Percentiles rank a stretch among this genome's conserved stretches.
phyloP scores from a whole-genome alignment of 2,329 filamentous ascomycete genomes.

The Claviceps maximensis region DNA sequence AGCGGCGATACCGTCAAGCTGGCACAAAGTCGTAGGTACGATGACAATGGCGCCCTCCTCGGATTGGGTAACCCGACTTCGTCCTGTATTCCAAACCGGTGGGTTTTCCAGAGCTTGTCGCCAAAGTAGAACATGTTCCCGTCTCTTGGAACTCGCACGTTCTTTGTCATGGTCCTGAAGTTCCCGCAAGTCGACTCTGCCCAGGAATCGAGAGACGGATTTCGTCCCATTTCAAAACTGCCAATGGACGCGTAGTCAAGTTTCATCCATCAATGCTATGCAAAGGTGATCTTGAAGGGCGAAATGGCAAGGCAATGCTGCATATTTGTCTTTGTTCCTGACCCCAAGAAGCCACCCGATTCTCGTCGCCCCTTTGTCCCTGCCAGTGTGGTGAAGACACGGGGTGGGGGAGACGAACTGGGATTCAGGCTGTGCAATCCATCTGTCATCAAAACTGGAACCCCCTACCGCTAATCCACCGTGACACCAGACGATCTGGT shows the following conservation, averaged over 20 bases:
- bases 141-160: neutral
- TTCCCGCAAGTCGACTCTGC: neutral
- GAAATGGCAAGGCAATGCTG: neutral
- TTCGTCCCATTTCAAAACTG: neutral
- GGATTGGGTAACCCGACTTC: neutral
- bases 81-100: neutral
- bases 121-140: neutral
- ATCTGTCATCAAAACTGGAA: neutral
- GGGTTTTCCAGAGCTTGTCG: neutral
- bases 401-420: neutral
- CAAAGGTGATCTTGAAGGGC: neutral
- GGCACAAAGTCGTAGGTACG: neutral
- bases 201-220: neutral
- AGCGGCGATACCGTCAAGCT: neutral
- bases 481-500: neutral
- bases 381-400: neutral
- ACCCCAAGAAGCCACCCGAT: neutral
- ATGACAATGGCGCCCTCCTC: neutral
- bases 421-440: neutral
- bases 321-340: neutral
- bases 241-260: neutral
- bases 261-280: neutral
- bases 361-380: neutral
- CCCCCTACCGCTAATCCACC: neutral
- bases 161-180: neutral